Evolutionary conservation across 352 stramenopile genomes (phyloP).

Genomic region (Globisporangium alternatum): DNA sequence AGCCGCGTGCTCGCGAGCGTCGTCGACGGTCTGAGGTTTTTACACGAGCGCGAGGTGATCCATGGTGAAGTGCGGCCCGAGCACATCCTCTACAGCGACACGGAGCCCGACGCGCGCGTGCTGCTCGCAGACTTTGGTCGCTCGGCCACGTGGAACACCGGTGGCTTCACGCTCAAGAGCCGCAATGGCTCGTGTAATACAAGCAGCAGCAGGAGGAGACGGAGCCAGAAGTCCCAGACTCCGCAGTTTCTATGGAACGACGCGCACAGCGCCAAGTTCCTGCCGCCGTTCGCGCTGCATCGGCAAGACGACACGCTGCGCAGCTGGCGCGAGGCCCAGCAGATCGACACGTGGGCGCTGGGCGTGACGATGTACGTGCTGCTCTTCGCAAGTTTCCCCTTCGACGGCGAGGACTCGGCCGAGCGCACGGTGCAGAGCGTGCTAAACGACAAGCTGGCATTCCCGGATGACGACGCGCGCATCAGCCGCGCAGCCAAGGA

Average conservation of each 20-base stretch:
- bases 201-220: neutral
- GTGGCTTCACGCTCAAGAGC: slow-evolving; percentile 26
- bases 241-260: slow-evolving; percentile 57
- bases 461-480: slow-evolving; percentile 18
- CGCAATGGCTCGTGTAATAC: slow-evolving; percentile 6
- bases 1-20: slow-evolving; percentile 48
- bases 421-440: slow-evolving; percentile 36
- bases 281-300: slow-evolving; percentile 56
- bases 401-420: slow-evolving; percentile 18
- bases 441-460: slow-evolving; percentile 27
- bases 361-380: slow-evolving; percentile 74
- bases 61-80: slow-evolving; percentile 73
- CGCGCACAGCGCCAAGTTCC: slow-evolving; percentile 50
- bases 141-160: slow-evolving; percentile 34
- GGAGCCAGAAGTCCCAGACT: neutral
- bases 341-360: slow-evolving; percentile 72
- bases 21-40: slow-evolving; percentile 45
- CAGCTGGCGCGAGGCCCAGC: slow-evolving; percentile 56
- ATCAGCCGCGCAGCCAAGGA: slow-evolving; percentile 65
- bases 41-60: slow-evolving; percentile 49
- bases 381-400: slow-evolving; percentile 61
- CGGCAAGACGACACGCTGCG: slow-evolving; percentile 27
- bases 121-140: slow-evolving; percentile 67
- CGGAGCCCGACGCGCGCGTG: slow-evolving; percentile 58
- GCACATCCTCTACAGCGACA: slow-evolving; percentile 70